phyloP scores from a whole-genome alignment of 768 basidiomycete species.

The Vishniacozyma victoriae region DNA sequence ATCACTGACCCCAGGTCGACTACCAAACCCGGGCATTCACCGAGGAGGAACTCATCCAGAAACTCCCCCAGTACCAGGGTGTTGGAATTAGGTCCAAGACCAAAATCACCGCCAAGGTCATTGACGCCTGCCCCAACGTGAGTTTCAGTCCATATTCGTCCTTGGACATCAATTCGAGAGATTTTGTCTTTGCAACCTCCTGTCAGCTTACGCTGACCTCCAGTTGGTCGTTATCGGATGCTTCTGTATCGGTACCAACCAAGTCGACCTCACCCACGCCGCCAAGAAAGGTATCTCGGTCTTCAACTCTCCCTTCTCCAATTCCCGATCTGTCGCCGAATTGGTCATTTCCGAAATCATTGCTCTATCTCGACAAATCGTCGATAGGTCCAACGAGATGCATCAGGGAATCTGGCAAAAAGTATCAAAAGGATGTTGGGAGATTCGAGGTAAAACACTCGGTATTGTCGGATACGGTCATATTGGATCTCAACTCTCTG shows the following conservation, averaged over 20 bases:
- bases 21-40: conserved; percentile 75
- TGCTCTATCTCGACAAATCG: conserved; percentile 86
- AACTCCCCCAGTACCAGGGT: conserved; percentile 76
- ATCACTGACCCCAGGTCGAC: conserved; percentile 61
- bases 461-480: conserved; percentile 98
- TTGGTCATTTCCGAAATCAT: conserved; percentile 91
- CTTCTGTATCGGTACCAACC: conserved; percentile 99
- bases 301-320: conserved; percentile 93
- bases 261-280: conserved; percentile 82
- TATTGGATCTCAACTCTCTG: conserved; percentile 93
- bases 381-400: conserved; percentile 82
- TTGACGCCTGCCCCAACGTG: conserved; percentile 81
- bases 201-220: neutral
- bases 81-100: conserved; percentile 98
- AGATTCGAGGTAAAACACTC: conserved; percentile 92
- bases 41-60: conserved; percentile 84
- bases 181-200: neutral
- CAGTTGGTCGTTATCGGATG: conserved; percentile 95
- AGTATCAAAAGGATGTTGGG: conserved; percentile 97
- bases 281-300: conserved; percentile 87
- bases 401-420: conserved; percentile 94
- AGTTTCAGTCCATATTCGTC: conserved; percentile 22
- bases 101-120: conserved; percentile 82
- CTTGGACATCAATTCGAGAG: neutral
- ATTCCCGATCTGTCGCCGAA: conserved; percentile 97